phyloP scores from a whole-genome alignment of 31 red algal species.

The Endocladia muricata region DNA sequence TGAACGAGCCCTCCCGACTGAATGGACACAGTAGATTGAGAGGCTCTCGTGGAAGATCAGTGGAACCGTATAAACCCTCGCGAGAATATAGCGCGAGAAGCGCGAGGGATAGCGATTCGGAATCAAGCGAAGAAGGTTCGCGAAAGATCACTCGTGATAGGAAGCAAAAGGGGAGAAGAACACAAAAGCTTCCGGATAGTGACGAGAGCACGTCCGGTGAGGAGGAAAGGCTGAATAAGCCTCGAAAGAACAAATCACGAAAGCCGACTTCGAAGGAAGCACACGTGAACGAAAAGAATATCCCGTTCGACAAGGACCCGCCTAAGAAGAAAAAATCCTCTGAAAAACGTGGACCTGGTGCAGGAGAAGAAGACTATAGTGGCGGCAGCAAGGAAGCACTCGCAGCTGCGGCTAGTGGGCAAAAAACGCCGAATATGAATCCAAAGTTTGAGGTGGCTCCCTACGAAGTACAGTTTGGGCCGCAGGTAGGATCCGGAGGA shows the following conservation, averaged over 20 bases:
- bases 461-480: slow-evolving; percentile 41
- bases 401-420: slow-evolving; percentile 46
- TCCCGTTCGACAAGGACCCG: slow-evolving; percentile 54
- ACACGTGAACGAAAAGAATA: slow-evolving; percentile 24
- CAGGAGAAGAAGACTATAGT: slow-evolving; percentile 3
- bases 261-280: background rate
- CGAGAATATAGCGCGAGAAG: too few species aligned
- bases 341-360: slow-evolving; percentile 9
- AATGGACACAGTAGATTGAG: too few species aligned
- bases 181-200: slow-evolving; percentile 11
- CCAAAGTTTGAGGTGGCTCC: slow-evolving; percentile 69
- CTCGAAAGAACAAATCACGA: background rate
- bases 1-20: too few species aligned
- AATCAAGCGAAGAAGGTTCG: too few species aligned
- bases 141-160: too few species aligned
- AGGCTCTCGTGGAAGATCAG: too few species aligned
- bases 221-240: background rate
- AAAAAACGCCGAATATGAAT: slow-evolving; percentile 68
- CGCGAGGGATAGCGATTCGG: too few species aligned
- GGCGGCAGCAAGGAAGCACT: slow-evolving; percentile 43
- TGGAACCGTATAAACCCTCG: too few species aligned
- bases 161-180: slow-evolving; percentile 30
- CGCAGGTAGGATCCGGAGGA: slow-evolving; percentile 81
- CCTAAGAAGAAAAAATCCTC: slow-evolving; percentile 7
- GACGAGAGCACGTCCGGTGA: background rate